Evolutionary conservation across 371 early-diverging fungal species (phyloP).

Genomic region (Phascolomyces articulosus): DNA sequence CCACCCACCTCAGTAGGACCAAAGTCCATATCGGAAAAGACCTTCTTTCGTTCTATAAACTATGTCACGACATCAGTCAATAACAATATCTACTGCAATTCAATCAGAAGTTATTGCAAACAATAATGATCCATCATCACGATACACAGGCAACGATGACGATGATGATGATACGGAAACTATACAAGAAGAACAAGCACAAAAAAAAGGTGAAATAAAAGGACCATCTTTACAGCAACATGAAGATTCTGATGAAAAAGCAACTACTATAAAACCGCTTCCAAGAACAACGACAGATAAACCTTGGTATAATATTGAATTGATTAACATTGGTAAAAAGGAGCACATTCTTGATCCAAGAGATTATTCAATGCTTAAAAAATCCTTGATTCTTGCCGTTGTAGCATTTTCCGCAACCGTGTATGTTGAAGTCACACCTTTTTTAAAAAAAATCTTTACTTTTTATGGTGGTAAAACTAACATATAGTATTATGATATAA

Average conservation of each 20-base stretch:
- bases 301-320: neutral
- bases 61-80: too few species aligned
- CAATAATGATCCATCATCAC: neutral
- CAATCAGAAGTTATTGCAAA: neutral
- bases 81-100: too few species aligned
- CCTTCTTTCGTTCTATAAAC: too few species aligned
- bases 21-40: too few species aligned
- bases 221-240: neutral
- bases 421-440: slow-evolving; percentile 10
- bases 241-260: neutral
- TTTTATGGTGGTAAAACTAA: neutral
- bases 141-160: neutral
- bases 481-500: slow-evolving; percentile 15
- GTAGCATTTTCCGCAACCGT: slow-evolving; percentile 20
- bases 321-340: neutral
- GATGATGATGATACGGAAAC: neutral
- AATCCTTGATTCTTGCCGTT: slow-evolving; percentile 13
- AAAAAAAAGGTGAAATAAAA: too few species aligned
- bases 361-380: slow-evolving; percentile 12
- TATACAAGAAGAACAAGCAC: neutral
- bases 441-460: neutral
- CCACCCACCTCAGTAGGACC: neutral
- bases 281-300: neutral
- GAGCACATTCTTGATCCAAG: slow-evolving; percentile 15
- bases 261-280: neutral